These are phyloP conservation scores for Saturnispora besseyi DNA, from an alignment of 805 yeast genomes.

Conservation along the genomic window DNA sequence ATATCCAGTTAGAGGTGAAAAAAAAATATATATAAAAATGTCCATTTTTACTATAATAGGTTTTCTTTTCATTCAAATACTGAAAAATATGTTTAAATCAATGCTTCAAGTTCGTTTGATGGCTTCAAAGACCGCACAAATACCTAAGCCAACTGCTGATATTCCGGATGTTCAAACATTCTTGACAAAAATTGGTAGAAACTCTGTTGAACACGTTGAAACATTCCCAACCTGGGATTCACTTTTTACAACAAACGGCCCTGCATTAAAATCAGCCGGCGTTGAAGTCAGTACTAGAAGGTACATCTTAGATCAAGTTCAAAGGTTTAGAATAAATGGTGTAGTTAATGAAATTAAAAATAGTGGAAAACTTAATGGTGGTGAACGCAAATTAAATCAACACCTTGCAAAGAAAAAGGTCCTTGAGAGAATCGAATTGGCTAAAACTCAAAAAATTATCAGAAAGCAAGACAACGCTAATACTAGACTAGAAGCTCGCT, in stretches of 20 bases:
- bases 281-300: conserved; percentile 63
- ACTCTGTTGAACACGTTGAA: conserved; percentile 56
- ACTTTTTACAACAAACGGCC: conserved; percentile 48
- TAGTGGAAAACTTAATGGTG: conserved; percentile 61
- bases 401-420: conserved; percentile 51
- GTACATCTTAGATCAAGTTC: conserved; percentile 65
- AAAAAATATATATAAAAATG: background rate
- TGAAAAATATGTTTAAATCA: background rate
- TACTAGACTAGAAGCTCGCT: conserved; percentile 12
- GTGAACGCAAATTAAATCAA: conserved; percentile 73
- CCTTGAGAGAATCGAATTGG: conserved; percentile 37
- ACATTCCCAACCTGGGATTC: conserved; percentile 65
- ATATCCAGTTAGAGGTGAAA: background rate
- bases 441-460: conserved; percentile 24
- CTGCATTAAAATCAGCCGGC: conserved; percentile 63
- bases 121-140: conserved; percentile 1
- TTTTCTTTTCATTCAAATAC: background rate
- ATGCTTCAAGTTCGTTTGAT: background rate
- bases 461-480: conserved; percentile 17
- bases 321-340: conserved; percentile 48
- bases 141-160: conserved; percentile 42
- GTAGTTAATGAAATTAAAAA: conserved; percentile 25
- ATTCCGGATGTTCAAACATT: conserved; percentile 70
- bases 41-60: background rate
- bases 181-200: conserved; percentile 71